Percentiles rank a stretch among this genome's conserved stretches.
phyloP scores from a whole-genome alignment of 2,329 filamentous ascomycete genomes.

The Claviceps cyperi region DNA sequence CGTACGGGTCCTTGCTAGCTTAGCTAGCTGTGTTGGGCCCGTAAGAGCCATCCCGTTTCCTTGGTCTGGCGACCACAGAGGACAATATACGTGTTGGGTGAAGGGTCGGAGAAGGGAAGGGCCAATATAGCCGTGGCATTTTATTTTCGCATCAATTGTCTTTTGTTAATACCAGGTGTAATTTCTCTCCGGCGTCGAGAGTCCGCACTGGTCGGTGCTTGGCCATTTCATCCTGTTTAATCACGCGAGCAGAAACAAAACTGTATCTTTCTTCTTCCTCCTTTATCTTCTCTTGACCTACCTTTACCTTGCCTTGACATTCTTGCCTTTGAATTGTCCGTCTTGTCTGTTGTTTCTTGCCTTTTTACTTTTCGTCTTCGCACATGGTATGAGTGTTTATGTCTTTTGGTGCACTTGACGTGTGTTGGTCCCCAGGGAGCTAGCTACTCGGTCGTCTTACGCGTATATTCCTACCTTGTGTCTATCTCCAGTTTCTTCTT shows the following conservation, averaged over 20 bases:
- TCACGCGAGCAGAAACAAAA: conserved; percentile 29
- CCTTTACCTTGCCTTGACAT: background rate
- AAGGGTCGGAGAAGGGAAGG: background rate
- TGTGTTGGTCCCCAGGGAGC: too few species aligned
- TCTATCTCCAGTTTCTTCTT: too few species aligned
- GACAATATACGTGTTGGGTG: background rate
- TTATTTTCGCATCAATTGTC: conserved; percentile 8
- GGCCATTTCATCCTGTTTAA: conserved; percentile 38
- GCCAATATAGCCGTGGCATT: conserved; percentile 15
- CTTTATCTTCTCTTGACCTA: background rate
- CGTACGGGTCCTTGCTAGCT: conserved; percentile 1
- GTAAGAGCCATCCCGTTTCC: background rate
- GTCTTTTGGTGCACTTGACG: too few species aligned
- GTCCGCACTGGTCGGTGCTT: conserved; percentile 18
- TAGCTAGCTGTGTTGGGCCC: background rate
- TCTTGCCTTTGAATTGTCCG: background rate
- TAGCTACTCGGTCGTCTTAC: too few species aligned
- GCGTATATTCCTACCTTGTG: too few species aligned
- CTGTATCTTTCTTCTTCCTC: conserved; percentile 11
- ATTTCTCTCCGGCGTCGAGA: conserved; percentile 7
- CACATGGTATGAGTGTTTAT: too few species aligned
- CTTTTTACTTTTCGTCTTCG: too few species aligned
- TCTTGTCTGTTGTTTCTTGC: background rate
- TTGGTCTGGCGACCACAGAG: background rate
- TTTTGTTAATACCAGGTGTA: conserved; percentile 5